Evolutionary conservation across 805 yeast genomes (phyloP).

Genomic region (Yarrowia phangngaensis): DNA sequence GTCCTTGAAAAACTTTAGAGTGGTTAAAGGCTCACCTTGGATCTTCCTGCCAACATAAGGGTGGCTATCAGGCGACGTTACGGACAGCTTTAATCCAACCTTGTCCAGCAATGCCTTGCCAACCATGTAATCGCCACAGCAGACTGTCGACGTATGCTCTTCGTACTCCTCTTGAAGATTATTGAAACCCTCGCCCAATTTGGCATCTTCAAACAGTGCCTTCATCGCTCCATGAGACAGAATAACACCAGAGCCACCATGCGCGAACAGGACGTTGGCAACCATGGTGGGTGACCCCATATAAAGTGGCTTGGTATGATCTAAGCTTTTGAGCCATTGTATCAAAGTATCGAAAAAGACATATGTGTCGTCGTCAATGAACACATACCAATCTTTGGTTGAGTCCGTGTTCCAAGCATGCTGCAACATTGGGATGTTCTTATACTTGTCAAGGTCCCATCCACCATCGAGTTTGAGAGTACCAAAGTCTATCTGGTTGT

Average conservation of each 20-base stretch:
- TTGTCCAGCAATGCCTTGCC: slow-evolving; percentile 33
- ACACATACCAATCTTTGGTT: slow-evolving; percentile 39
- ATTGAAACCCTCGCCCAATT: slow-evolving; percentile 28
- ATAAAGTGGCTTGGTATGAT: slow-evolving; percentile 36
- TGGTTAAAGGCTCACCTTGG: slow-evolving; percentile 38
- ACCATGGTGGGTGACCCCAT: slow-evolving; percentile 36
- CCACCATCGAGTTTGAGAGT: slow-evolving; percentile 32
- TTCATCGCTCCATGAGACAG: slow-evolving; percentile 38
- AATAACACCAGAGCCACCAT: slow-evolving; percentile 43
- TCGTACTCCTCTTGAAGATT: slow-evolving; percentile 31
- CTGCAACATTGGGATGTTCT: slow-evolving; percentile 41
- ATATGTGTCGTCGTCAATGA: slow-evolving; percentile 41
- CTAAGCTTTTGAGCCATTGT: slow-evolving; percentile 30
- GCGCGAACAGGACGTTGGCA: slow-evolving; percentile 37
- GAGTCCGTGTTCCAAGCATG: slow-evolving; percentile 38
- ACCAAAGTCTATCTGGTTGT: slow-evolving; percentile 32
- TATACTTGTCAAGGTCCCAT: slow-evolving; percentile 41
- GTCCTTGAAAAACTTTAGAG: slow-evolving; percentile 27
- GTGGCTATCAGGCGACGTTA: slow-evolving; percentile 29
- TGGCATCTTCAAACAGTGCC: slow-evolving; percentile 32
- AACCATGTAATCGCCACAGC: slow-evolving; percentile 42
- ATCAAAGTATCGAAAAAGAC: slow-evolving; percentile 36
- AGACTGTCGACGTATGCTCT: slow-evolving; percentile 30
- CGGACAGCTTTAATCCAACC: slow-evolving; percentile 27
- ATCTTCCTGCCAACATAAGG: slow-evolving; percentile 32